Evolutionary conservation across 2,329 filamentous ascomycete species (phyloP).

Genomic region (Beauveria varroae): DNA sequence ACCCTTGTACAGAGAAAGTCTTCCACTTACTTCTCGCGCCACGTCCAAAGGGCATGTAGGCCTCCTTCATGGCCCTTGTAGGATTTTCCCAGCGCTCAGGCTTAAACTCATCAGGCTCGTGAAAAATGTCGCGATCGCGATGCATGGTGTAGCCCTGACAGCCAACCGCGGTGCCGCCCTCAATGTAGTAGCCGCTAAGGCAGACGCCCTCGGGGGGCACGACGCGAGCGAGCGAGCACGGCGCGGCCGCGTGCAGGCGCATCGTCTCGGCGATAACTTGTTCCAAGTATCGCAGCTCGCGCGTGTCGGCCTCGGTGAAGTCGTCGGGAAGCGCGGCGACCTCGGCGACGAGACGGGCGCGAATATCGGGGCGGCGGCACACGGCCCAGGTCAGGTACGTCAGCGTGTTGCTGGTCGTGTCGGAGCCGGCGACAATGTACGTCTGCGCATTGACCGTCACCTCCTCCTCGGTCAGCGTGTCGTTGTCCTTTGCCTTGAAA

Average conservation of each 20-base stretch:
- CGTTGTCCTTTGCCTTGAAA: slow-evolving; percentile 26
- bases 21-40: slow-evolving; percentile 34
- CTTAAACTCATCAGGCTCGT: slow-evolving; percentile 27
- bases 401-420: slow-evolving; percentile 42
- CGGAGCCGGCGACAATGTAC: slow-evolving; percentile 43
- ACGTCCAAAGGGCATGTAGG: slow-evolving; percentile 45
- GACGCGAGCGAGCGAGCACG: slow-evolving; percentile 30
- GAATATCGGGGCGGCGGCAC: slow-evolving; percentile 22
- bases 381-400: slow-evolving; percentile 40
- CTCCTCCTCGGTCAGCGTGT: slow-evolving; percentile 22
- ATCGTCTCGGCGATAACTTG: slow-evolving; percentile 38
- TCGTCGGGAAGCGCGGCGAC: slow-evolving; percentile 25
- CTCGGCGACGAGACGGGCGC: slow-evolving; percentile 26
- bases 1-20: not conserved
- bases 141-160: slow-evolving; percentile 42
- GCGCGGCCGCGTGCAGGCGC: slow-evolving; percentile 34
- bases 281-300: slow-evolving; percentile 31
- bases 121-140: slow-evolving; percentile 32
- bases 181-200: slow-evolving; percentile 32
- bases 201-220: slow-evolving; percentile 32
- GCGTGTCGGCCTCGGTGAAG: slow-evolving; percentile 16
- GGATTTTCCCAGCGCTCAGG: slow-evolving; percentile 30
- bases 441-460: slow-evolving; percentile 31
- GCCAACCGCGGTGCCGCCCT: slow-evolving; percentile 29
- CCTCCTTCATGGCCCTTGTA: slow-evolving; percentile 36